phyloP scores from a whole-genome alignment of 352 stramenopile species.

The Globisporangium okanoganense region DNA sequence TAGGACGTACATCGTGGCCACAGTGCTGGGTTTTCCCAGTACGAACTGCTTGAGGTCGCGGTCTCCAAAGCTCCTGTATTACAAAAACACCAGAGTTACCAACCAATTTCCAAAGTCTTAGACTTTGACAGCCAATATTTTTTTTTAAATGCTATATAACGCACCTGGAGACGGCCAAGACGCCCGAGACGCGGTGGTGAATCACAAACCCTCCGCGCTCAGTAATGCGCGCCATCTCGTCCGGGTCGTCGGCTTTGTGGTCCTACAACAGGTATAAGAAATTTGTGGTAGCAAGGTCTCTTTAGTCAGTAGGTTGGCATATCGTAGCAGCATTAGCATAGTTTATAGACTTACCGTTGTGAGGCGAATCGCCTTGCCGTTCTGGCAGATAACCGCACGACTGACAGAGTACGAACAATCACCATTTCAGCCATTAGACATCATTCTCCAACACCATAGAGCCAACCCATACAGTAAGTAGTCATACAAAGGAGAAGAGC shows the following conservation, averaged over 20 bases:
- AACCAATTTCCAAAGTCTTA: not conserved
- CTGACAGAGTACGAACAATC: conserved; percentile 19
- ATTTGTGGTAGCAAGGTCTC: no score
- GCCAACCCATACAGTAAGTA: no score
- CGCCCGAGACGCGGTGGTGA: conserved; percentile 60
- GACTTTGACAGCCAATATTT: not conserved
- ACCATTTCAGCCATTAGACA: not conserved
- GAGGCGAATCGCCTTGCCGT: conserved; percentile 46
- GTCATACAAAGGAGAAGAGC: not conserved
- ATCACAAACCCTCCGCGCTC: conserved; percentile 66
- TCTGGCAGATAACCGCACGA: conserved; percentile 60
- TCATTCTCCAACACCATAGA: no score
- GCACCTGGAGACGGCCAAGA: conserved; percentile 73
- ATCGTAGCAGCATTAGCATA: not conserved
- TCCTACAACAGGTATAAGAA: conserved; percentile 24
- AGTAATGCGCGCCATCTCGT: conserved; percentile 56
- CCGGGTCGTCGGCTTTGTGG: conserved; percentile 62
- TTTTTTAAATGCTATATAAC: not conserved
- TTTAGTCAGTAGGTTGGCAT: not conserved
- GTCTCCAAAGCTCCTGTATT: conserved; percentile 73
- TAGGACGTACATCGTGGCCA: conserved; percentile 34
- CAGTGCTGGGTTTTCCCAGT: conserved; percentile 39
- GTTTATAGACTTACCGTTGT: conserved; percentile 32
- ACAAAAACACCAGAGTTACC: not conserved
- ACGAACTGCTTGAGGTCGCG: conserved; percentile 72